Conservation (phyloP, 768 basidiomycete species). For the Candolleomyces efflorescens region DNA sequence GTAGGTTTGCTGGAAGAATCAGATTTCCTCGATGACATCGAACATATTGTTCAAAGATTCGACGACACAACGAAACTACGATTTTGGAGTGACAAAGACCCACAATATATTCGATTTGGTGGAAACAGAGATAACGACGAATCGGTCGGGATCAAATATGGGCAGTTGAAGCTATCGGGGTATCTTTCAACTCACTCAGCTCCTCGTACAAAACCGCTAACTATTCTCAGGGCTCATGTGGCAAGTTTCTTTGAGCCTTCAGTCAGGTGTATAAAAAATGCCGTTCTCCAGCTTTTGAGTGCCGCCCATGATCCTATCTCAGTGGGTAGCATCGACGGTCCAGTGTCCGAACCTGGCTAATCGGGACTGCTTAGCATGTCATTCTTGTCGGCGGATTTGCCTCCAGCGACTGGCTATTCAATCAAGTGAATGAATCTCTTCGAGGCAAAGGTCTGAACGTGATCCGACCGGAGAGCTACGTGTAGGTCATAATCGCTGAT, state of each 20-base stretch:
- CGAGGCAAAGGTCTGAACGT: conserved; percentile 24
- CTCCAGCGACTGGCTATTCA: conserved; percentile 37
- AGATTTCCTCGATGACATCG: conserved; percentile 9
- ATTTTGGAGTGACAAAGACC: conserved; percentile 13
- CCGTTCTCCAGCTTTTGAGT: conserved; percentile 8
- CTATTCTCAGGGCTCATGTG: conserved; percentile 7
- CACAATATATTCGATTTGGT: conserved; percentile 17
- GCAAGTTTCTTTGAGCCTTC: conserved; percentile 17
- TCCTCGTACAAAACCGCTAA: too few relatives aligned
- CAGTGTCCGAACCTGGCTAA: neutral
- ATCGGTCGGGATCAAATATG: conserved; percentile 9
- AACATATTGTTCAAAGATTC: conserved; percentile 12
- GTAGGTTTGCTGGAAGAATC: conserved; percentile 10
- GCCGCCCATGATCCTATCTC: conserved; percentile 7
- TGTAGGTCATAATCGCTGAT: conserved; percentile 25
- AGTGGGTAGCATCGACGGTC: conserved; percentile 4
- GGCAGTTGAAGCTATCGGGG: conserved; percentile 14
- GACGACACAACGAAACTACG: conserved; percentile 14
- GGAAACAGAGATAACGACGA: conserved; percentile 12
- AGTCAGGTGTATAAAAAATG: conserved; percentile 13
- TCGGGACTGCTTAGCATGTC: conserved; percentile 15
- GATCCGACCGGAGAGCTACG: conserved; percentile 36
- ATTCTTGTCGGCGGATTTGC: conserved; percentile 43
- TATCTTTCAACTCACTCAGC: neutral
- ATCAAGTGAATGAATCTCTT: conserved; percentile 27